phyloP scores from a whole-genome alignment of 495 filamentous ascomycete species.

The Entonaema liquescens region DNA sequence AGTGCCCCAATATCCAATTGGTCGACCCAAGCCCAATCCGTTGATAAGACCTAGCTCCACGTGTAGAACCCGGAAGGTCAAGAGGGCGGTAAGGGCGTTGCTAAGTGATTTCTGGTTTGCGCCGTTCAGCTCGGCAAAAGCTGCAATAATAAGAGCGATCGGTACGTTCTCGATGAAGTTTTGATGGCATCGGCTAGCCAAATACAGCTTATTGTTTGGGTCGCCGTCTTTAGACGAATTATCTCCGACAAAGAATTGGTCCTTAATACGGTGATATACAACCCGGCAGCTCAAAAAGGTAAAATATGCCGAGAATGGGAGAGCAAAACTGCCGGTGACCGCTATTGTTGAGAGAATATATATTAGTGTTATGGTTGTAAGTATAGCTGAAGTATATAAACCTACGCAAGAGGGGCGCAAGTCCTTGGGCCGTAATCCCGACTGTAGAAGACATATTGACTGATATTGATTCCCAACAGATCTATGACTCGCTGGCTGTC shows the following conservation, averaged over 20 bases:
- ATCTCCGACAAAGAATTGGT: constrained; percentile 49
- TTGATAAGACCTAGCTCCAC: constrained; percentile 51
- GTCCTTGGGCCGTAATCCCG: constrained; percentile 16
- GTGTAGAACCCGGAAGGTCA: constrained; percentile 52
- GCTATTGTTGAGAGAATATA: constrained; percentile 36
- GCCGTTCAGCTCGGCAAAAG: constrained; percentile 56
- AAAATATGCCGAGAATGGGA: constrained; percentile 58
- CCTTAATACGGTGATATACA: constrained; percentile 48
- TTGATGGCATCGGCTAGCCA: constrained; percentile 47
- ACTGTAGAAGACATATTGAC: constrained; percentile 25
- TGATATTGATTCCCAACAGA: background rate
- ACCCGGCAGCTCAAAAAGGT: constrained; percentile 53
- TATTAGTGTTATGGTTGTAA: constrained; percentile 4
- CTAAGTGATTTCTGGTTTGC: constrained; percentile 49
- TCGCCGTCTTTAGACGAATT: constrained; percentile 29
- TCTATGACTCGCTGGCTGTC: background rate
- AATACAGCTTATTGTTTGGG: constrained; percentile 40
- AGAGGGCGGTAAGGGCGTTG: constrained; percentile 46
- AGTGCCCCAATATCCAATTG: constrained; percentile 50
- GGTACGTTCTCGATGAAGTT: constrained; percentile 60
- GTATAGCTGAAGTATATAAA: background rate
- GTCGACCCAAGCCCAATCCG: constrained; percentile 45
- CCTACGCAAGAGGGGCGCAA: constrained; percentile 37
- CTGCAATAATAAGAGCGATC: constrained; percentile 27
- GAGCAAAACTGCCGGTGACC: constrained; percentile 55